A percentile compares a stretch with the other conserved stretches of the same genome.
phyloP scores from a whole-genome alignment of 306 rosid genomes.

The Castanea sativa region DNA sequence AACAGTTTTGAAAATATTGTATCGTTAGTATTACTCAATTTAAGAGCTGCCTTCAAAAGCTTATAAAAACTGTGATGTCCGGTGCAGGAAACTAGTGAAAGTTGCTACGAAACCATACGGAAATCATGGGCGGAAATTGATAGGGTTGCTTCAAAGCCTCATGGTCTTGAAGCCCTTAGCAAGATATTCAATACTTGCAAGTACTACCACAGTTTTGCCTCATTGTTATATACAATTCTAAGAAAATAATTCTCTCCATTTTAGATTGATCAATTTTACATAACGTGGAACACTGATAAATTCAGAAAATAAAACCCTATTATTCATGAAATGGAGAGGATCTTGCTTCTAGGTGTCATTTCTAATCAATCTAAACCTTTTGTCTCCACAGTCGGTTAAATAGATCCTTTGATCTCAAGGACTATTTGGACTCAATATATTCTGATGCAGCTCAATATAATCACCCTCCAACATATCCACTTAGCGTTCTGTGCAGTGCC shows the following conservation, averaged over 20 bases:
- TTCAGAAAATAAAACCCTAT: no score
- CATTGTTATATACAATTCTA: not conserved
- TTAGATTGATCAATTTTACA: no score
- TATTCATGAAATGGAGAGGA: no score
- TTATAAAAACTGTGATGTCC: not conserved
- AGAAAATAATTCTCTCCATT: no score
- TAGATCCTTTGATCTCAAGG: conserved; percentile 20
- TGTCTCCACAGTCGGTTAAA: conserved; percentile 19
- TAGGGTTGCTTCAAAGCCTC: conserved; percentile 28
- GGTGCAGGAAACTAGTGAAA: conserved; percentile 51
- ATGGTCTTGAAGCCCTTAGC: conserved; percentile 48
- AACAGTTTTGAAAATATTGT: no score
- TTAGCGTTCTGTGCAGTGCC: conserved; percentile 24
- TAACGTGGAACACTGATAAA: no score
- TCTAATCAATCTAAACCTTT: not conserved
- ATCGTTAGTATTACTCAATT: no score
- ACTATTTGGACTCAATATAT: conserved; percentile 14
- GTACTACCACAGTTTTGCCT: conserved; percentile 6
- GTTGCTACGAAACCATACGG: conserved; percentile 45
- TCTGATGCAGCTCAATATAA: conserved; percentile 30
- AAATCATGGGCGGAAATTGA: conserved; percentile 64
- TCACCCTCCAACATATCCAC: conserved; percentile 24
- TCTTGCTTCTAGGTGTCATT: not conserved
- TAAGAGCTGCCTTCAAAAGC: no score
- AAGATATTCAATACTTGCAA: conserved; percentile 46